Conservation (phyloP, 176 grass and related monocot species). For the Oryza meridionalis region DNA sequence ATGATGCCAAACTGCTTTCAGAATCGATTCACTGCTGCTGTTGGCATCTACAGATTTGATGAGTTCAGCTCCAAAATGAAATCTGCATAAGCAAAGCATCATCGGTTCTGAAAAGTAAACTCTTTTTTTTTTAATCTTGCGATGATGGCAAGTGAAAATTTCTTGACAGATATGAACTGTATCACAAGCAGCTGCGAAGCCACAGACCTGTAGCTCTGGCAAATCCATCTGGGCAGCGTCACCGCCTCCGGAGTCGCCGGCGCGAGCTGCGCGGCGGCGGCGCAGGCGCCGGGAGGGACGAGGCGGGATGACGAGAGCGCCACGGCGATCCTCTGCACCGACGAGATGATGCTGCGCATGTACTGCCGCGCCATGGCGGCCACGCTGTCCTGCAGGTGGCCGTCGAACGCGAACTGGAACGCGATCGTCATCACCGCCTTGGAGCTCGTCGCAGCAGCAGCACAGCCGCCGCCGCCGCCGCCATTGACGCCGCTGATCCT, state of each 20-base stretch:
- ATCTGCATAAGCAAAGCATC: constrained; percentile 42
- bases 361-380: constrained; percentile 85
- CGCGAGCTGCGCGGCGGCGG: neutral
- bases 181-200: neutral
- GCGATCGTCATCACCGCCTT: constrained; percentile 92
- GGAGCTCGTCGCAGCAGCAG: neutral
- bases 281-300: constrained; percentile 9
- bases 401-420: constrained; percentile 94
- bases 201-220: constrained; percentile 80
- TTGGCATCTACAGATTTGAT: constrained; percentile 35
- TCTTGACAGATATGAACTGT: neutral
- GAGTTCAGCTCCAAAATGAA: constrained; percentile 80
- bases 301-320: constrained; percentile 55
- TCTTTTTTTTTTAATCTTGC: too few species aligned
- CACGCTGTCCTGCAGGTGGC: constrained; percentile 79
- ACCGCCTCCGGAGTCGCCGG: constrained; percentile 57
- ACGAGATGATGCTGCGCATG: constrained; percentile 73
- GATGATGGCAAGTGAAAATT: neutral
- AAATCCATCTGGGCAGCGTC: constrained; percentile 84
- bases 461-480: neutral
- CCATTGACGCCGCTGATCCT: constrained; percentile 8
- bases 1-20: constrained; percentile 82
- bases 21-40: constrained; percentile 30
- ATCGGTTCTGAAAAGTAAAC: neutral
- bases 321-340: constrained; percentile 82